These are phyloP conservation scores for Aspergillus bertholletiae DNA, from an alignment of 495 filamentous ascomycete genomes.

Conservation along the genomic window DNA sequence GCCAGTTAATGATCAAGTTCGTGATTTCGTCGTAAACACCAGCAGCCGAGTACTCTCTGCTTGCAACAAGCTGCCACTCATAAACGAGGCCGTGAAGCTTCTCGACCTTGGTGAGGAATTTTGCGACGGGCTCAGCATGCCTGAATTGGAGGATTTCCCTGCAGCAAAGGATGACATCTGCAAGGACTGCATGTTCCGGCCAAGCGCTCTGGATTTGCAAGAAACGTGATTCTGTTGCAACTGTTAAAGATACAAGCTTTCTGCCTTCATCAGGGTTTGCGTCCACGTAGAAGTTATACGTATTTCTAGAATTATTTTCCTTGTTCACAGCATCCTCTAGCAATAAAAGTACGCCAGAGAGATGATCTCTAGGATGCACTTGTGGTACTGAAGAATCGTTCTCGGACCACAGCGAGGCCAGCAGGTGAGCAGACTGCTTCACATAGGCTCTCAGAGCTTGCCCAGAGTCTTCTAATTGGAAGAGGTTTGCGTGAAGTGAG, in stretches of 20 bases:
- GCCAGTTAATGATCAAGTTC: slow-evolving; percentile 74
- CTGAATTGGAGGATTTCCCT: slow-evolving; percentile 68
- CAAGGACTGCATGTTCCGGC: slow-evolving; percentile 71
- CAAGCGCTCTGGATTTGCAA: slow-evolving; percentile 61
- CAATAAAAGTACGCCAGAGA: slow-evolving; percentile 63
- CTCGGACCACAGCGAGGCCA: slow-evolving; percentile 38
- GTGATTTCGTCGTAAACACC: slow-evolving; percentile 72
- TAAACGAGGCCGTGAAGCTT: slow-evolving; percentile 76
- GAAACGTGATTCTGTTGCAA: slow-evolving; percentile 65
- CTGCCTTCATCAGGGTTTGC: slow-evolving; percentile 69
- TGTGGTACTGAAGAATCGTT: slow-evolving; percentile 27
- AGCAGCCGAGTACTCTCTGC: slow-evolving; percentile 66
- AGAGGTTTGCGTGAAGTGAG: slow-evolving; percentile 50
- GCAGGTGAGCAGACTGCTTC: slow-evolving; percentile 34
- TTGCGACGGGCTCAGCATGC: slow-evolving; percentile 82
- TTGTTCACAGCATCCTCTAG: slow-evolving; percentile 56
- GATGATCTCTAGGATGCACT: slow-evolving; percentile 46
- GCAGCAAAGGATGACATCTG: slow-evolving; percentile 71
- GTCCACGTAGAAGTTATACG: slow-evolving; percentile 88
- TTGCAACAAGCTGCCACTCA: slow-evolving; percentile 92
- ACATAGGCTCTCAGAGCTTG: slow-evolving; percentile 30
- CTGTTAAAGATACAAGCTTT: slow-evolving; percentile 62
- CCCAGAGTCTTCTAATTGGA: slow-evolving; percentile 27
- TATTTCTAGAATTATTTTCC: slow-evolving; percentile 24
- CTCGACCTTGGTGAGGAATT: slow-evolving; percentile 77